Percentiles rank a stretch among this genome's conserved stretches.
Evolutionary conservation across 2,329 filamentous ascomycete genomes (phyloP).

Genomic region (Xylaria digitata): DNA sequence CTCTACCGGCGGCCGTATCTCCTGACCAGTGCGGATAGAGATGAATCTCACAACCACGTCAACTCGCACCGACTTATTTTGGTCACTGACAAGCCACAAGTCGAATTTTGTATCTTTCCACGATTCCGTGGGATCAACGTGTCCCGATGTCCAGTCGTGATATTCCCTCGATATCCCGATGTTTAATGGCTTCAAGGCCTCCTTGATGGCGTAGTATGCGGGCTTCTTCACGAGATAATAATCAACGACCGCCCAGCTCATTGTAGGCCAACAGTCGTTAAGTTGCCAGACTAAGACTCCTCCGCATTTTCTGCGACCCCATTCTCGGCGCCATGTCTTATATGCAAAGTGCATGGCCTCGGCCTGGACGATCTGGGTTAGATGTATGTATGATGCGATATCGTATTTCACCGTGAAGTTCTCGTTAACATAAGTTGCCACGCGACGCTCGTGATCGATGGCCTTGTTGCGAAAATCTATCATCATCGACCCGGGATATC

Average conservation of each 20-base stretch:
- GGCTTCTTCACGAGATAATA: slow-evolving; percentile 74
- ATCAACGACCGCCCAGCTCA: slow-evolving; percentile 74
- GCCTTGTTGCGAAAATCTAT: slow-evolving; percentile 88
- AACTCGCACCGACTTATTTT: slow-evolving; percentile 42
- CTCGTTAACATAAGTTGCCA: slow-evolving; percentile 80
- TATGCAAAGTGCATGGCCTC: slow-evolving; percentile 65
- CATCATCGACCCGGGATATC: slow-evolving; percentile 74
- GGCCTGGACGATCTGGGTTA: slow-evolving; percentile 65
- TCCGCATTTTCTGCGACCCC: slow-evolving; percentile 70
- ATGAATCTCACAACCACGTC: slow-evolving; percentile 54
- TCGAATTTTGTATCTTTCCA: slow-evolving; percentile 55
- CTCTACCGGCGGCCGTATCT: slow-evolving; percentile 48
- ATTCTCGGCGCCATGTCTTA: slow-evolving; percentile 70
- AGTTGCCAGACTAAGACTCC: slow-evolving; percentile 76
- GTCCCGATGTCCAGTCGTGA: slow-evolving; percentile 58
- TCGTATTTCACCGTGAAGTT: slow-evolving; percentile 70
- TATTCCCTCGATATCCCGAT: slow-evolving; percentile 64
- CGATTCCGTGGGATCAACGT: slow-evolving; percentile 55
- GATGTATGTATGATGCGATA: slow-evolving; percentile 63
- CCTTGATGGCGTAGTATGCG: slow-evolving; percentile 64
- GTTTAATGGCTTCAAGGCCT: slow-evolving; percentile 69
- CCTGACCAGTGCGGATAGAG: slow-evolving; percentile 55
- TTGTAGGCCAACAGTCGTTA: slow-evolving; percentile 77
- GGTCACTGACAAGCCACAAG: slow-evolving; percentile 58
- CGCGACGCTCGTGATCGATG: slow-evolving; percentile 77